These are phyloP conservation scores for Hyaloscypha bicolor DNA, from an alignment of 495 filamentous ascomycete genomes.

Conservation along the genomic window DNA sequence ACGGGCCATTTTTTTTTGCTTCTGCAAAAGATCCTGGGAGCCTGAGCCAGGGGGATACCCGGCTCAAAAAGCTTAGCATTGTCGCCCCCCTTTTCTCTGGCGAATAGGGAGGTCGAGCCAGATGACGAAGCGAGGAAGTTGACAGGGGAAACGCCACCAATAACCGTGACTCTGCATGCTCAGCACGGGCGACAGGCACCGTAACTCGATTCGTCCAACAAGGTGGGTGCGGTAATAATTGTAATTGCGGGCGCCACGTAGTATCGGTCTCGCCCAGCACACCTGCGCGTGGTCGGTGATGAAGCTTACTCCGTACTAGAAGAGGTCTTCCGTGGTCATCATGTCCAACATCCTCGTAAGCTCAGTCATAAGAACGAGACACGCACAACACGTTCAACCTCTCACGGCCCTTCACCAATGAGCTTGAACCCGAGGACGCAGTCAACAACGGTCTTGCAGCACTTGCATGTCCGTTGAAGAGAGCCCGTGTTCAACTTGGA, in stretches of 20 bases:
- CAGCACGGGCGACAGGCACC: not conserved
- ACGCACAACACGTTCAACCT: not conserved
- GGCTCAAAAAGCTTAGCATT: not conserved
- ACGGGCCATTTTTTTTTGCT: not conserved
- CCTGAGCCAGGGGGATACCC: not conserved
- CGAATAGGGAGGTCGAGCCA: not conserved
- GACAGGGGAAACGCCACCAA: not conserved
- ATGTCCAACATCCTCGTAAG: not conserved
- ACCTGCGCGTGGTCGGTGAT: not conserved
- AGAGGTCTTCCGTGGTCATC: not conserved
- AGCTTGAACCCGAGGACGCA: not conserved
- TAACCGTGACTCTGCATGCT: not conserved
- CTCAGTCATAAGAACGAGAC: not conserved
- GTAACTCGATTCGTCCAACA: not conserved
- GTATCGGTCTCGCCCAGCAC: not conserved
- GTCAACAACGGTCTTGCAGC: not conserved
- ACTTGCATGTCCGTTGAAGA: not conserved
- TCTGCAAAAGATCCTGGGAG: not conserved
- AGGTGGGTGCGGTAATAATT: not conserved
- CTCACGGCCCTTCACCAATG: not conserved
- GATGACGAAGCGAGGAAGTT: not conserved
- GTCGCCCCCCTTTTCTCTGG: not conserved
- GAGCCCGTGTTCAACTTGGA: too few relatives aligned
- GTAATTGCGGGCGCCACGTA: not conserved
- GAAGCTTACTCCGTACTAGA: not conserved